Percentiles rank a stretch among this genome's conserved stretches.
Conservation (phyloP, 768 basidiomycete species). For the Pleurotus salmoneostramineus region DNA sequence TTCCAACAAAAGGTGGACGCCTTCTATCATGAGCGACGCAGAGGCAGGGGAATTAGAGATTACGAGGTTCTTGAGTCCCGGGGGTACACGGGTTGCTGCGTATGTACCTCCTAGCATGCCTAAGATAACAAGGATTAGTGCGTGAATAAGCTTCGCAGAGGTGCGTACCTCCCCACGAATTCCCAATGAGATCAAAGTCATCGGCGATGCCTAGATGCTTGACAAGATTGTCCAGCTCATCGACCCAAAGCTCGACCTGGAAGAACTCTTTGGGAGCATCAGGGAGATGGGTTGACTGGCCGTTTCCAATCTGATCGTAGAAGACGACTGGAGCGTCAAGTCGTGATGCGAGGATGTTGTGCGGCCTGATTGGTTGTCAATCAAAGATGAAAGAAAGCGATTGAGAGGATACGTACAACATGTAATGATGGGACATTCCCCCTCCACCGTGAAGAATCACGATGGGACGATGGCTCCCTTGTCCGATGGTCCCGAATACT, state of each 20-base stretch:
- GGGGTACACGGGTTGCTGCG: conserved; percentile 31
- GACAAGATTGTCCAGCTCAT: conserved; percentile 50
- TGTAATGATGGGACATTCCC: conserved; percentile 18
- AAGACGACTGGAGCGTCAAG: conserved; percentile 33
- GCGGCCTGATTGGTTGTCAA: background rate
- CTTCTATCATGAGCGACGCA: conserved; percentile 19
- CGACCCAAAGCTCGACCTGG: conserved; percentile 47
- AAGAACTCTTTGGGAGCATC: conserved; percentile 34
- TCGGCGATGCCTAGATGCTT: conserved; percentile 32
- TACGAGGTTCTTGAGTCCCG: conserved; percentile 30
- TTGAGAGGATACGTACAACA: background rate
- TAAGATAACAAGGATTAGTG: background rate
- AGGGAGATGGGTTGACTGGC: conserved; percentile 37
- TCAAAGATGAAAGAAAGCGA: background rate
- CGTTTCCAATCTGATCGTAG: conserved; percentile 50
- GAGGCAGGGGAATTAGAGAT: conserved; percentile 26
- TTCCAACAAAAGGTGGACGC: conserved; percentile 3
- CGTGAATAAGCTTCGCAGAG: background rate
- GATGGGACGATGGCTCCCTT: conserved; percentile 23
- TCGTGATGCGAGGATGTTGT: background rate
- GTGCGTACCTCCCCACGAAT: conserved; percentile 44
- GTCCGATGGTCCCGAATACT: conserved; percentile 34
- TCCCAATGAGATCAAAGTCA: conserved; percentile 45
- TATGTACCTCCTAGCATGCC: conserved; percentile 45
- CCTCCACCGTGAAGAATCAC: conserved; percentile 47